Evolutionary conservation across 306 rosid species (phyloP).

Genomic region (Cicer chorassanicum): DNA sequence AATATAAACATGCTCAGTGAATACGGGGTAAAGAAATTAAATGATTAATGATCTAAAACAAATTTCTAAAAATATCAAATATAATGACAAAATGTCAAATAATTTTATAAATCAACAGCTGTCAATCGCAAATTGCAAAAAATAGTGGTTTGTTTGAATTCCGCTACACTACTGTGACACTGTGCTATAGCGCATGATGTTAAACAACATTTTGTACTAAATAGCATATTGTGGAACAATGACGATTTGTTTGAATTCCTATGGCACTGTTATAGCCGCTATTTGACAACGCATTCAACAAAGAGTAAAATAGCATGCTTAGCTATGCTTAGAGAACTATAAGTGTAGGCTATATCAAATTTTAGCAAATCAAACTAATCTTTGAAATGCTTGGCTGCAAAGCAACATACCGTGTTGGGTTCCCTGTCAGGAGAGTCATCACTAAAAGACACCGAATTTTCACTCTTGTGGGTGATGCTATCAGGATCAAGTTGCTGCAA

Average conservation of each 20-base stretch:
- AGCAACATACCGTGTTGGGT: constrained; percentile 59
- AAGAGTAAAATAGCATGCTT: constrained; percentile 5
- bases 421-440: constrained; percentile 49
- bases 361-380: constrained; percentile 35
- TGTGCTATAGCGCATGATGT: no score
- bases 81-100: constrained; percentile 31
- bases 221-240: no score
- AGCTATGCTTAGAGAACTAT: constrained; percentile 32
- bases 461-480: constrained; percentile 43
- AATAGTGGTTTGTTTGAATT: no score
- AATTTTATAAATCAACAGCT: constrained; percentile 19
- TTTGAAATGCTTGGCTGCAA: constrained; percentile 31
- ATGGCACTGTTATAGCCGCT: no score
- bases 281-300: no score
- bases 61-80: neutral
- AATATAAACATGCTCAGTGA: constrained; percentile 38
- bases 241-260: no score
- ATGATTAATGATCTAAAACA: constrained; percentile 7
- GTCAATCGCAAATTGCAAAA: no score
- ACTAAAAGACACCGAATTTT: constrained; percentile 49
- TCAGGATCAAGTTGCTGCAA: constrained; percentile 58
- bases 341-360: constrained; percentile 17
- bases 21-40: constrained; percentile 30
- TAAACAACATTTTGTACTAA: no score
- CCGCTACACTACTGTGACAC: no score